A percentile compares a stretch with the other conserved stretches of the same genome.
These are phyloP conservation scores for California macrophylla DNA, from an alignment of 441 rosid species.

Conservation along the genomic window DNA sequence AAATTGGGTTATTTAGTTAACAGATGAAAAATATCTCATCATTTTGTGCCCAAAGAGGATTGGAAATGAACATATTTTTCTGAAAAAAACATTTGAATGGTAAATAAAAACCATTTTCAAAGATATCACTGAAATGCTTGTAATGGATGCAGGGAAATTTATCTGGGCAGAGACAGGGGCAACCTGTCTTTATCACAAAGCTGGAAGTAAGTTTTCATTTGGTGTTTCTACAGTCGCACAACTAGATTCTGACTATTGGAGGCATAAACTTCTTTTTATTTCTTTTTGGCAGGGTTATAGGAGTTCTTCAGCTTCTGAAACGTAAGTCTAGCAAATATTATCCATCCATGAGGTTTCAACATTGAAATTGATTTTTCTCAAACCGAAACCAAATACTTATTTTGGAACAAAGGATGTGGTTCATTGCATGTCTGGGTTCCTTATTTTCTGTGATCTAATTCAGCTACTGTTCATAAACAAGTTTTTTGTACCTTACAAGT, in stretches of 20 bases:
- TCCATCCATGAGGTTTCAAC: background rate
- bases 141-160: constrained; percentile 64
- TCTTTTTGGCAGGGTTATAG: constrained; percentile 75
- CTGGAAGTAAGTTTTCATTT: constrained; percentile 56
- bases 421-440: background rate
- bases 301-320: constrained; percentile 71
- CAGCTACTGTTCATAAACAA: background rate
- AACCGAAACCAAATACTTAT: no score
- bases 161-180: constrained; percentile 94
- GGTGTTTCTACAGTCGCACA: background rate
- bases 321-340: constrained; percentile 44
- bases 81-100: background rate
- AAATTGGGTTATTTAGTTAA: background rate
- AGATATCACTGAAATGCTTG: constrained; percentile 21
- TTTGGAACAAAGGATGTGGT: background rate
- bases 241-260: background rate
- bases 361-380: background rate
- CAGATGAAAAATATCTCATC: background rate
- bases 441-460: background rate
- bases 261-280: constrained; percentile 20
- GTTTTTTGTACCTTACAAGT: background rate
- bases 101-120: background rate
- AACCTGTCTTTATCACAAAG: constrained; percentile 88
- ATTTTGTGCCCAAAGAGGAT: background rate
- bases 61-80: background rate